Base-by-base conservation (phyloP, 176 grass and related monocot genomes). In the Cenchrus americanus region DNA sequence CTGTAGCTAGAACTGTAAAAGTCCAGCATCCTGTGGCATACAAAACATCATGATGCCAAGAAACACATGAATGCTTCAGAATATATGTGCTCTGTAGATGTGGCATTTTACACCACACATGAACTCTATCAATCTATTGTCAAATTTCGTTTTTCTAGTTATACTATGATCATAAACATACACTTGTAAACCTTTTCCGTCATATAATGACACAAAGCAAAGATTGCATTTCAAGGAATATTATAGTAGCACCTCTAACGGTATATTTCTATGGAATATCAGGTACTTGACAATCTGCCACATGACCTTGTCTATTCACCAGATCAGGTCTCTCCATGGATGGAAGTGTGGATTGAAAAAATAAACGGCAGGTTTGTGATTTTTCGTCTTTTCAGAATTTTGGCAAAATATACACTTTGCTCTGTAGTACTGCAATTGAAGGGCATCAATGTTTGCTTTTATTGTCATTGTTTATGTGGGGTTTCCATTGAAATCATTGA, bases 261-360 rank as follows among this genome's bases (percentile, higher is more conserved):
- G 34, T 83, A 90, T 74, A 41, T 82, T 83, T 79, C 19, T 2
- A 19, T 67, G 88, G 77, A 87, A 86, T 88, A 69, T 75, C 73
- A 98, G 96, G 96, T 98, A 84, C 96, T 98, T 88, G 96, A 98
- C 86, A 98, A 98, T 90, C 91, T 95, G 60, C 96, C 91, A 48
- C 96, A 98, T 90, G 96, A 98, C 81, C 93, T 98, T 90, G 85
- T 93, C 34, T 95, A 93, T 93, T 92, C 93, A 61, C 85, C 87
- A 93, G 89, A 95, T 88, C 96, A 93, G 73, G 89, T 89, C 49
- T 93, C 91, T 87, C 85, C 87, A 85, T 95, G 91, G 96, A 95
- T 93, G 96, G 93, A 98, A 90, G 96, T 98, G 77, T 98, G 96
- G 93, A 87, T 98, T 71, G 88, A 95, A 75, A 92, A 91, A 88